A percentile compares a stretch with the other conserved stretches of the same genome.
phyloP scores from a whole-genome alignment of 345 rosid species.

The Zanthoxylum bungeanum region DNA sequence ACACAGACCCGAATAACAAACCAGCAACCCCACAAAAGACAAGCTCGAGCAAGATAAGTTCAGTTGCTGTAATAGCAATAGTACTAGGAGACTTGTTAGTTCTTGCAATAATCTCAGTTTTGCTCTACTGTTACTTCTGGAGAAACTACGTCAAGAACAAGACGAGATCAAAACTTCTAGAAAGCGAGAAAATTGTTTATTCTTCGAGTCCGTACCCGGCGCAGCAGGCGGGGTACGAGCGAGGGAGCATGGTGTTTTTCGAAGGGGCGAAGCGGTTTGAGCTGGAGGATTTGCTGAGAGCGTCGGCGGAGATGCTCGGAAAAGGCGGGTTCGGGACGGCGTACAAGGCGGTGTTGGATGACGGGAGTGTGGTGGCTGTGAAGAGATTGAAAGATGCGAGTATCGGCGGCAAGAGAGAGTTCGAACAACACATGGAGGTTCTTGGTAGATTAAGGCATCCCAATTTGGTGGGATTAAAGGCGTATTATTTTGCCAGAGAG shows the following conservation, averaged over 20 bases:
- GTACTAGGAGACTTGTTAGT: conserved; percentile 64
- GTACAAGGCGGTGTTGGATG: conserved; percentile 87
- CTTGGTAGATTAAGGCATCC: conserved; percentile 67
- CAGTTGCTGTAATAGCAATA: conserved; percentile 59
- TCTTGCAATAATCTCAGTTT: conserved; percentile 56
- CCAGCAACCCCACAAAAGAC: conserved; percentile 16
- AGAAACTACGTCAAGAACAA: conserved; percentile 54
- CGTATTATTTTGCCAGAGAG: conserved; percentile 86
- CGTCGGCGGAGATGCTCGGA: conserved; percentile 97
- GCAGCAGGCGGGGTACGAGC: conserved; percentile 43
- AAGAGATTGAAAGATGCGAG: conserved; percentile 78
- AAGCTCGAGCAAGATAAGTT: conserved; percentile 41
- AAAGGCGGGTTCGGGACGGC: conserved; percentile 94
- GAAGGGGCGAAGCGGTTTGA: conserved; percentile 77
- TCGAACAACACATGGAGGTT: conserved; percentile 87
- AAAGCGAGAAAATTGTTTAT: conserved; percentile 83
- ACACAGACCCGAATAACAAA: conserved; percentile 7
- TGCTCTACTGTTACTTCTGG: conserved; percentile 93
- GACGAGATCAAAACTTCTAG: conserved; percentile 52
- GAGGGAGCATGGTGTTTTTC: conserved; percentile 89
- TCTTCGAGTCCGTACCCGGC: conserved; percentile 86
- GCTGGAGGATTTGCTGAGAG: conserved; percentile 81
- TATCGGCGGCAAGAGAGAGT: conserved; percentile 60
- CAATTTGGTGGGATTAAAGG: conserved; percentile 68
- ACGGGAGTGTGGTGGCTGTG: conserved; percentile 83